These are phyloP conservation scores for Aphanomyces cochlioides DNA, from an alignment of 352 stramenopile genomes.

Conservation along the genomic window DNA sequence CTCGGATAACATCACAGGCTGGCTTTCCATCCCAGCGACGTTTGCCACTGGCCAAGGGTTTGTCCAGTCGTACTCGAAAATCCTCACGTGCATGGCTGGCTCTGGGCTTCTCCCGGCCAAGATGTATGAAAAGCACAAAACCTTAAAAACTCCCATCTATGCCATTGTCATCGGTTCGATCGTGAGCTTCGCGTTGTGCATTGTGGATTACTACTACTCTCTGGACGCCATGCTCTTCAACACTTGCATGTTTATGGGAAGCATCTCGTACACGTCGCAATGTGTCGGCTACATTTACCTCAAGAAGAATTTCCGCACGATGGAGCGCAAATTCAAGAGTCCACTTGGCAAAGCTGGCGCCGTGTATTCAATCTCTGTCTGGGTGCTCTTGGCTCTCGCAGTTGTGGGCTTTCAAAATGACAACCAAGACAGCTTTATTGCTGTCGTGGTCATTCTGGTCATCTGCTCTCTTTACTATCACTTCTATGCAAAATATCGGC, in stretches of 20 bases:
- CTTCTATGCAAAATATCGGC: constrained; percentile 34
- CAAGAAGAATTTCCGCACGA: constrained; percentile 42
- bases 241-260: constrained; percentile 37
- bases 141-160: constrained; percentile 35
- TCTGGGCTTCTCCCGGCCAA: constrained; percentile 30
- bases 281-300: constrained; percentile 46
- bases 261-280: constrained; percentile 37
- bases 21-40: constrained; percentile 32
- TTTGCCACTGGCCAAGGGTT: constrained; percentile 30
- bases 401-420: constrained; percentile 38
- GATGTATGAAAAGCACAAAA: constrained; percentile 29
- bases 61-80: constrained; percentile 30
- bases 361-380: constrained; percentile 37
- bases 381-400: constrained; percentile 36
- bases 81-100: constrained; percentile 28
- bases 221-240: constrained; percentile 32
- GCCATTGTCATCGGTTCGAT: constrained; percentile 33
- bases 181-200: constrained; percentile 34
- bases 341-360: constrained; percentile 39
- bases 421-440: constrained; percentile 19
- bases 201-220: constrained; percentile 31
- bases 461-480: constrained; percentile 35
- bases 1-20: constrained; percentile 10
- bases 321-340: constrained; percentile 43
- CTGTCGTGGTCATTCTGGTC: constrained; percentile 21